Evolutionary conservation across 2,329 filamentous ascomycete species (phyloP), one percentile per base, ranked within the genome.

Genomic region (Fusarium dlaminii): DNA sequence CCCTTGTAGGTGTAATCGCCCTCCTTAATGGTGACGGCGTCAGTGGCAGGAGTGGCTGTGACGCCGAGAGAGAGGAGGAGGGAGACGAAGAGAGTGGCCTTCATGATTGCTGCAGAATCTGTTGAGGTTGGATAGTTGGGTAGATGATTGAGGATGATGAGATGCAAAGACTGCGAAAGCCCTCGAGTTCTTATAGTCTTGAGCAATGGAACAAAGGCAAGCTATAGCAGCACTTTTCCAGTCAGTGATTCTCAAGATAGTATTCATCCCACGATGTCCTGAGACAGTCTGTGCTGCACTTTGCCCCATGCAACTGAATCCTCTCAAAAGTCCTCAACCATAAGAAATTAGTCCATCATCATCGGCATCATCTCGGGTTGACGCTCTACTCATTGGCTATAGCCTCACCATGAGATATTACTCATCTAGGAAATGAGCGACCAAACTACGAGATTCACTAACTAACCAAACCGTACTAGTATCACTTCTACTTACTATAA

Each of bases 1-100:
- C 66, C 66, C 17, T 42, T 67, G 40, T 68, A 68, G 20, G 42
- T 55, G 22, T 52, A 18, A 3, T 40, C 66, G 1, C 66, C 66
- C 11, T 68, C 66, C 9, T 51, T 36, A 6, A 68, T 61, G 15
- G 63, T 60, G 27, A 59, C 63, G 18, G 48, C 55, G 30, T 68
- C 66, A 2, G 32, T 27, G 22, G 51, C 54, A 34, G 66, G 66
- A 18, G 43, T 43, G 29, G 66, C 66, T 2, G 66, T 42, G n/a
- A 54, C 63, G 39, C 66, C 63, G 6, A 68, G 45, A 17, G 66
- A 52, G 17, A 68, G 46, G 27, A 68, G 42, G 20, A 67, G 18
- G 0, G 64, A 66, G 20, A 67, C 22, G 51, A 67, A 45, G 37
- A 67, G 20, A 30, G 49, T 49, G 12, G 43, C 64, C 49, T 67